A percentile compares a stretch with the other conserved stretches of the same genome.
Conservation (phyloP, 306 rosid genomes). For the Fragaria nilgerrensis region DNA sequence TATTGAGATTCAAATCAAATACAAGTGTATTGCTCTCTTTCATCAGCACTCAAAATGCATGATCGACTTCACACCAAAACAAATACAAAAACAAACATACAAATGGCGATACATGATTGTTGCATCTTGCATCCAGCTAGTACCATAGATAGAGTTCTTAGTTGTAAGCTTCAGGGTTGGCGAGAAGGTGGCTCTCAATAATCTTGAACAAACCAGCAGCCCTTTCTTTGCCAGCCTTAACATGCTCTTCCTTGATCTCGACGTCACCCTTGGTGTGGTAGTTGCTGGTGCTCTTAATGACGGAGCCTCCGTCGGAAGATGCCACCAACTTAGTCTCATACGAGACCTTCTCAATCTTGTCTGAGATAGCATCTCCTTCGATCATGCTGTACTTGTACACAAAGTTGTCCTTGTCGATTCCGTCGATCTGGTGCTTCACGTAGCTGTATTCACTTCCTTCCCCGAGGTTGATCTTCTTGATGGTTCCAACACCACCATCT, state of each 20-base stretch:
- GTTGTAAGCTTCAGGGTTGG: conserved; percentile 28
- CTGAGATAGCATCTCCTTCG: conserved; percentile 37
- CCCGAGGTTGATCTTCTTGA: conserved; percentile 31
- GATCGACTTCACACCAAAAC: neutral
- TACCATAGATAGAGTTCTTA: neutral
- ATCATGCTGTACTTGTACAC: conserved; percentile 33
- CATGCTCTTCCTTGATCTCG: conserved; percentile 6
- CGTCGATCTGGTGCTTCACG: conserved; percentile 32
- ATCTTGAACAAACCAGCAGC: neutral
- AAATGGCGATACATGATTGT: neutral
- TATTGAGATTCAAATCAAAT: neutral
- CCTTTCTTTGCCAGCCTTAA: neutral
- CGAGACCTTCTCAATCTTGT: conserved; percentile 36
- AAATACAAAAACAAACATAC: neutral
- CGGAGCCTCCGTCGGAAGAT: conserved; percentile 36
- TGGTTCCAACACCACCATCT: conserved; percentile 50
- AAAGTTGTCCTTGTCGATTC: conserved; percentile 31
- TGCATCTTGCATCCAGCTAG: neutral
- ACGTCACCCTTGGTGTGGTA: conserved; percentile 34
- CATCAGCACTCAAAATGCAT: neutral
- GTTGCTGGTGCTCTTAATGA: conserved; percentile 26
- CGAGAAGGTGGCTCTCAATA: neutral
- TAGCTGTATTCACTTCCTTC: conserved; percentile 22
- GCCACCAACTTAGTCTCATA: neutral
- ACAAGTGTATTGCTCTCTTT: neutral